Conservation (phyloP, 306 rosid species). For the Prunus campanulata region DNA sequence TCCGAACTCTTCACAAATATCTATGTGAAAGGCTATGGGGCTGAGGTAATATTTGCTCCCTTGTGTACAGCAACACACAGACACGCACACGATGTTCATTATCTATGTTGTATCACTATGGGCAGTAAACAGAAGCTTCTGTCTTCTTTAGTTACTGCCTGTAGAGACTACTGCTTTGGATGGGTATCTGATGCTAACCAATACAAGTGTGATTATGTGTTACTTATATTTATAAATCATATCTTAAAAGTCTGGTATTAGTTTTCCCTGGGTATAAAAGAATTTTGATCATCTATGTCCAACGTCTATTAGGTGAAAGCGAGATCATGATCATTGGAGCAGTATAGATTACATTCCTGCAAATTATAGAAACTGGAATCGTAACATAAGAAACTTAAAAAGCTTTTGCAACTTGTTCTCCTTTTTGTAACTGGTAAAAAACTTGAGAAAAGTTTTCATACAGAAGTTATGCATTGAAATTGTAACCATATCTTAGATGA, state of each 20-base stretch:
- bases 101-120: neutral
- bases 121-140: neutral
- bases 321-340: neutral
- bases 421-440: neutral
- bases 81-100: neutral
- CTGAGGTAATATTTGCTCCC: conserved; percentile 54
- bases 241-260: neutral
- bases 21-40: conserved; percentile 60
- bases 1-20: conserved; percentile 68
- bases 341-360: neutral
- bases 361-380: neutral
- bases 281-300: neutral
- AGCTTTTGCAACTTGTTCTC: neutral
- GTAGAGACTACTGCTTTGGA: neutral
- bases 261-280: neutral
- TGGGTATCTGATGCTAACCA: neutral
- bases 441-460: neutral
- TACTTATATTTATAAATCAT: neutral
- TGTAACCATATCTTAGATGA: neutral
- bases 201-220: neutral
- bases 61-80: neutral
- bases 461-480: neutral
- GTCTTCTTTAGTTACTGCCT: neutral
- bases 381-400: neutral
- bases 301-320: neutral